These are phyloP conservation scores for Globisporangium rhizosaccharum DNA, from an alignment of 352 stramenopile genomes.

Conservation along the genomic window DNA sequence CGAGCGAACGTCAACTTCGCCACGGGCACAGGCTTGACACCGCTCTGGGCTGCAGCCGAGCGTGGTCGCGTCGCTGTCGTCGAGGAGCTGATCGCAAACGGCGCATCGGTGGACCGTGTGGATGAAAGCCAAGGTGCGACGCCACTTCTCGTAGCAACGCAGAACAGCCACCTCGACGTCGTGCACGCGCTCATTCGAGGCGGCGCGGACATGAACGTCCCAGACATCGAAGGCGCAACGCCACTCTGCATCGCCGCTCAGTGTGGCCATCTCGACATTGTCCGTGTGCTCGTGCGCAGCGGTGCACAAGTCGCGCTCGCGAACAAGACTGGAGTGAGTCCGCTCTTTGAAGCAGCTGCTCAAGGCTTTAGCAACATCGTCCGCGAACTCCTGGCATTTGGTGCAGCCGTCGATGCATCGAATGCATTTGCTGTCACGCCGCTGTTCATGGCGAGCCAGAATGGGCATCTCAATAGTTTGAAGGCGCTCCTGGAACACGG, in stretches of 20 bases:
- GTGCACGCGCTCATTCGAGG: neutral
- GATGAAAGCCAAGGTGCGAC: neutral
- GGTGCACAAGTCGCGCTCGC: neutral
- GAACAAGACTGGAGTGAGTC: neutral
- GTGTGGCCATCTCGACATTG: neutral
- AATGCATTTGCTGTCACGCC: neutral
- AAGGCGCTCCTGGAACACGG: conserved; percentile 1
- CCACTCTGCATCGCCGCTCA: neutral
- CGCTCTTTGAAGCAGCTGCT: neutral
- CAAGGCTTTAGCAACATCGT: neutral
- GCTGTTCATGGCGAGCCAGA: conserved; percentile 4
- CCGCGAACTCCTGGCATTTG: neutral
- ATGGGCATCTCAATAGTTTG: neutral
- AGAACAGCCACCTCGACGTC: neutral
- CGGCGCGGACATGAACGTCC: neutral
- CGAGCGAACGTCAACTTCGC: neutral
- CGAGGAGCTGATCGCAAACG: neutral
- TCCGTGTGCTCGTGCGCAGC: neutral
- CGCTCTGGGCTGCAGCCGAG: neutral
- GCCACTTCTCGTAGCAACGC: neutral
- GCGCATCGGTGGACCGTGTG: neutral
- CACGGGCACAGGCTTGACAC: neutral
- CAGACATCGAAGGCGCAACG: neutral
- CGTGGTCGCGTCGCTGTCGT: neutral
- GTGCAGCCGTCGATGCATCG: neutral